Evolutionary conservation across 176 grass and related monocot species (phyloP), one percentile per base, ranked within the genome.

Genomic region (Zoysia japonica): DNA sequence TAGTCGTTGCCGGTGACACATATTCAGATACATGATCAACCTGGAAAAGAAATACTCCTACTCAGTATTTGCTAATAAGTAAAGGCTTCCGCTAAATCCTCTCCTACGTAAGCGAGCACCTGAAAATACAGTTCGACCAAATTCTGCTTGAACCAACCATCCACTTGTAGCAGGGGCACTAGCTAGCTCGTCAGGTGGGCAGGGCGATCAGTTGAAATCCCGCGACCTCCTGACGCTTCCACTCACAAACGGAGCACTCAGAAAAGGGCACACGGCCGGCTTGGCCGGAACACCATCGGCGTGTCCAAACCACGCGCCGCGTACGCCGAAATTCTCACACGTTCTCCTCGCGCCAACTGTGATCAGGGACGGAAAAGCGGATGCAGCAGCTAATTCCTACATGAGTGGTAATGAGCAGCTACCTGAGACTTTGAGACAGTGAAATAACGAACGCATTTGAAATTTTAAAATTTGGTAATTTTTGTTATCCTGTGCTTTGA

Each of bases 331-430:
- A 6, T 49, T 17, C 11, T 14, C 71, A 74, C 61, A 57, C 71
- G 81, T 67, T 83, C 41, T 66, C 71, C 81, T 67, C 45, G 71
- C 20, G 71, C 61, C 71, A 83, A 67, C 61, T 75, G 81, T 67
- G 61, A 75, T 59, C 50, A 47, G 3, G 36, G 49, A 3, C 20
- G 16, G 16, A 63, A 78, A 62, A 50, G 19, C 6, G 2, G 11
- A 40, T 2, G 52, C 56, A 35, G 11, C 17, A 19, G 19, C 72
- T 14, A 11, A 37, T 47, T 19, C 5, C 71, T 48, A 11, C 55
- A 59, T 16, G 16, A 68, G 16, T 4, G n/a, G 65, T 19, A 16
- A 19, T 28, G 44, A 69, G 36, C 7, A 11, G 19, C 19, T 35
- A n/a, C 12, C 15, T 57, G 1, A 57, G 5, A 2, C n/a, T 7